Evolutionary conservation across 1,139 yeast genomes (phyloP).

Genomic region (Candida sanyaensis): DNA sequence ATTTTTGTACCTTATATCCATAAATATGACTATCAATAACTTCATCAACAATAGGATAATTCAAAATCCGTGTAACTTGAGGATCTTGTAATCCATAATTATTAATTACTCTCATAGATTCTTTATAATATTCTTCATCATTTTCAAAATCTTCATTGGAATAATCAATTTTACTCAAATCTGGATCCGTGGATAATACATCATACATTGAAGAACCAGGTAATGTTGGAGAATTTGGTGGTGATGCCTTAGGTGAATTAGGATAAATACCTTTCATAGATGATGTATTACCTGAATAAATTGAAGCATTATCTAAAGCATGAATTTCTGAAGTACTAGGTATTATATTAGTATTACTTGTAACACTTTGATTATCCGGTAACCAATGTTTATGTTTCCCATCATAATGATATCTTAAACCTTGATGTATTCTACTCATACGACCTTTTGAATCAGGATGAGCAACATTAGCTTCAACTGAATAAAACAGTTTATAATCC

Average conservation of each 20-base stretch:
- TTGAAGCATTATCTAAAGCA: slow-evolving; percentile 31
- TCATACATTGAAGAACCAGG: slow-evolving; percentile 26
- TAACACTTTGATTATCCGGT: slow-evolving; percentile 34
- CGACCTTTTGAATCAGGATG: slow-evolving; percentile 70
- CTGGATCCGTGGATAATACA: slow-evolving; percentile 26
- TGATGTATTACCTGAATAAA: slow-evolving; percentile 31
- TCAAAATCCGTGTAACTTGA: slow-evolving; percentile 35
- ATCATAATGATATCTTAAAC: slow-evolving; percentile 75
- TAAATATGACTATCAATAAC: slow-evolving; percentile 43
- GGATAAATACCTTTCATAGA: slow-evolving; percentile 37
- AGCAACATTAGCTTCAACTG: slow-evolving; percentile 69
- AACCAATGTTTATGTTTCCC: slow-evolving; percentile 89
- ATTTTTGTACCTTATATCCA: slow-evolving; percentile 45
- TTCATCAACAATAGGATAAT: slow-evolving; percentile 50
- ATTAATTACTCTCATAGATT: slow-evolving; percentile 37
- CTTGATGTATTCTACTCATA: slow-evolving; percentile 75
- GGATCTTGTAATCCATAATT: slow-evolving; percentile 42
- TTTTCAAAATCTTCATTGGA: slow-evolving; percentile 40
- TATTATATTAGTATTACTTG: slow-evolving; percentile 12
- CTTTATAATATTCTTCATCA: slow-evolving; percentile 38
- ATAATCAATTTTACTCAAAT: slow-evolving; percentile 20
- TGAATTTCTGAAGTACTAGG: slow-evolving; percentile 32
- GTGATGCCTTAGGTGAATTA: slow-evolving; percentile 28
- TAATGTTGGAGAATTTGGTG: slow-evolving; percentile 22
- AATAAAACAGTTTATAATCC: slow-evolving; percentile 81